phyloP scores from a whole-genome alignment of 2,329 filamentous ascomycete species.

The Tolypocladium amazonense region DNA sequence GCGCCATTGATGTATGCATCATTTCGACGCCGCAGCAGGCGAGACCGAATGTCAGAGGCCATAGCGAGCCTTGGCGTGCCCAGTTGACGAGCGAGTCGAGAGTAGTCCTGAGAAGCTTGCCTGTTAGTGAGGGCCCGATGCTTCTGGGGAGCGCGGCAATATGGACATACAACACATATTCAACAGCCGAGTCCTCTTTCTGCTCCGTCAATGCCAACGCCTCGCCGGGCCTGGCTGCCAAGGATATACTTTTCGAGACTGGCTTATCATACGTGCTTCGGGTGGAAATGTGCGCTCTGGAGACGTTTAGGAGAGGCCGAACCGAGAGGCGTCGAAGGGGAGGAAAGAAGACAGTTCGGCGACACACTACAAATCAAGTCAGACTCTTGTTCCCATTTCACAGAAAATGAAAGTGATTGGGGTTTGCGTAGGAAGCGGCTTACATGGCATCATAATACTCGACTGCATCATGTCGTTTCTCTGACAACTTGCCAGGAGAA shows the following conservation, averaged over 20 bases:
- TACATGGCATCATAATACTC: neutral
- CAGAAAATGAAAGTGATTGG: neutral
- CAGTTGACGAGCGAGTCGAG: slow-evolving; percentile 74
- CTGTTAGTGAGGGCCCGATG: too few species aligned
- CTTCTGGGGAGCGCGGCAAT: neutral
- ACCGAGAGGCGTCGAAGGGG: neutral
- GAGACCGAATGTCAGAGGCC: slow-evolving; percentile 81
- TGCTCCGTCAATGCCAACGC: neutral
- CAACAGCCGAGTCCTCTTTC: neutral
- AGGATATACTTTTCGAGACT: neutral
- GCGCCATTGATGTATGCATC: slow-evolving; percentile 82
- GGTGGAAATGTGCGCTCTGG: neutral
- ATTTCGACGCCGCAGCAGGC: slow-evolving; percentile 86
- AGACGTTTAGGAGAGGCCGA: neutral
- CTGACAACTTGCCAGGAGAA: neutral
- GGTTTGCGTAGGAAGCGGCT: neutral
- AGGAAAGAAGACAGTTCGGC: neutral
- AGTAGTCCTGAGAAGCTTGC: slow-evolving; percentile 45
- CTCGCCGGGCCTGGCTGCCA: neutral
- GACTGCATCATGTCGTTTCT: neutral
- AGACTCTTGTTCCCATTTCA: neutral
- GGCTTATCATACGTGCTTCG: too few species aligned
- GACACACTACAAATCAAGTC: neutral
- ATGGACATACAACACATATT: neutral
- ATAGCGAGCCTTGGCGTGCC: slow-evolving; percentile 73